Evolutionary conservation across 495 filamentous ascomycete species (phyloP).

Genomic region (Penicillium silybi): DNA sequence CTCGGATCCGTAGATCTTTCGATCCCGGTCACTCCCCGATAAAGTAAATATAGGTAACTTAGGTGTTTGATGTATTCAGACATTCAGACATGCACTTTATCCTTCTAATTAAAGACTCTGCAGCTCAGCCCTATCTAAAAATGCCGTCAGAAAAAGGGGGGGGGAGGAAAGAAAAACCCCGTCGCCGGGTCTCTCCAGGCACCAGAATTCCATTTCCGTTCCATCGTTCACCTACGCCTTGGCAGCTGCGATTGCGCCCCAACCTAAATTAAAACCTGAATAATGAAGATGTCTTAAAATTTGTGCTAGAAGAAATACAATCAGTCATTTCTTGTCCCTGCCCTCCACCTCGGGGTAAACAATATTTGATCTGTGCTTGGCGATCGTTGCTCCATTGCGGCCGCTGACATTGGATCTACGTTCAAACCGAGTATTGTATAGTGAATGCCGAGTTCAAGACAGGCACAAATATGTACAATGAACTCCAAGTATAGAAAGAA

Average conservation of each 20-base stretch:
- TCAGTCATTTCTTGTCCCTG: neutral
- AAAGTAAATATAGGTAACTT: neutral
- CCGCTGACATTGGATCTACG: too few relatives aligned
- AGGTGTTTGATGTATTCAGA: neutral
- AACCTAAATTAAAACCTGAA: neutral
- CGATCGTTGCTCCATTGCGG: neutral
- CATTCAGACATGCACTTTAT: too few relatives aligned
- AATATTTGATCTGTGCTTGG: neutral
- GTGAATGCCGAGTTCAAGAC: neutral
- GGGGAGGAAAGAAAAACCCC: too few relatives aligned
- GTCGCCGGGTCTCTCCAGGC: constrained; percentile 1
- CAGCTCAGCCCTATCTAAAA: neutral
- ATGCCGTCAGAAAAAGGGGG: too few relatives aligned
- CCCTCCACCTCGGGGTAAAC: neutral
- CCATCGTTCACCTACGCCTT: neutral
- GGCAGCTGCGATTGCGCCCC: neutral
- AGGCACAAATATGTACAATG: too few relatives aligned
- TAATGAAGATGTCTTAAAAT: neutral
- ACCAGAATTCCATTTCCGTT: constrained; percentile 2
- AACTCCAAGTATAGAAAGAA: too few relatives aligned
- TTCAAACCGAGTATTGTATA: too few relatives aligned
- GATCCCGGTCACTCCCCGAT: neutral
- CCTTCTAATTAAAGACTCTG: neutral
- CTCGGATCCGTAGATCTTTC: neutral
- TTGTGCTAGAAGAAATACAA: neutral